Evolutionary conservation across 257 asterid genomes (phyloP), one percentile per base, ranked within the genome.

Genomic region (Orobanche coerulescens): DNA sequence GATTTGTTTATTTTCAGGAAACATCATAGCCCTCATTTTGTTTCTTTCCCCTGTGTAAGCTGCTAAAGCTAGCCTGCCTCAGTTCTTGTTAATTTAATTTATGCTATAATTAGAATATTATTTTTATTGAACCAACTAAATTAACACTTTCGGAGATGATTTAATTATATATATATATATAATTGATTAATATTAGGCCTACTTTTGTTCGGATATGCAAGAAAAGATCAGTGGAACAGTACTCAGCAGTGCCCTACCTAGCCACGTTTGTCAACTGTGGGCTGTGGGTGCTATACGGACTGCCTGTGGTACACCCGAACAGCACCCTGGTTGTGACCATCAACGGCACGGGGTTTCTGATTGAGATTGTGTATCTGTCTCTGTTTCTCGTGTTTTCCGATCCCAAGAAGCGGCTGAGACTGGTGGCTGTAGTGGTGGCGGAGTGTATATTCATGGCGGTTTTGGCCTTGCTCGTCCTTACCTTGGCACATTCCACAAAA

Each of bases 11-110:
- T 16, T 77, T 76, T 18, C 95, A 90, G 95, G 97, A 59, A 90
- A 90, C 75, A 39, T 79, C 70, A 83, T 77, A 62, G 74, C 97
- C 3, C 76, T 87, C 61, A 23, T 72, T 64, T 36, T 90, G 79
- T 90, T 90, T 58, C 51, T 83, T 68, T 90, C 97, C 11, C 95
- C 97, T 0, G 55, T 68, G 97, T 87, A 82, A 83, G 95, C 69
- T 69, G 49, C 56, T n/a, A n/a, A n/a, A n/a, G n/a, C n/a, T n/a
- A n/a, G n/a, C n/a, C n/a, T n/a, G n/a, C n/a, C n/a, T n/a, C n/a
- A 31, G 42, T 54, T 24, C 62, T 19, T 1, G 6, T 15, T 22
- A 1, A 1, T 26, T 1, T 26, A 1, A 5, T 26, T 26, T 26
- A 2, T 26, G 2, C 31, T 26, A 26, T 26, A 26, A n/a, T n/a